These are phyloP conservation scores for Alternaria atra DNA, from an alignment of 2,329 filamentous ascomycete genomes.

Conservation along the genomic window DNA sequence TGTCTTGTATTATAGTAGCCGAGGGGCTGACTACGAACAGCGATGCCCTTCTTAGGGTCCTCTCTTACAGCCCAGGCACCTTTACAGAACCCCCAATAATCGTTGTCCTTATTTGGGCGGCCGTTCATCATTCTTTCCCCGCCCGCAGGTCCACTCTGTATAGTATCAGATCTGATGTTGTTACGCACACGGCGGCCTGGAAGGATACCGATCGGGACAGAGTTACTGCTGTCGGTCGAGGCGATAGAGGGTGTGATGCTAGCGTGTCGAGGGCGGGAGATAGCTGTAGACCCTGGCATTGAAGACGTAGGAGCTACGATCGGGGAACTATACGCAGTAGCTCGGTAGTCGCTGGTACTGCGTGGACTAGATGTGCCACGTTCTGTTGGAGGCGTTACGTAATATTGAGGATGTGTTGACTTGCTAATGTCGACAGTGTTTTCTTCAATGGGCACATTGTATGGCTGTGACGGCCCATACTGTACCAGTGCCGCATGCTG, in stretches of 20 bases:
- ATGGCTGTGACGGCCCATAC: constrained; percentile 5
- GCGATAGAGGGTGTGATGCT: constrained; percentile 24
- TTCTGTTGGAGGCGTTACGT: not conserved
- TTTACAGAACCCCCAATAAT: constrained; percentile 55
- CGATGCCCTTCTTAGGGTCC: constrained; percentile 45
- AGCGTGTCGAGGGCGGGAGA: constrained; percentile 12
- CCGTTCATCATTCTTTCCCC: constrained; percentile 44
- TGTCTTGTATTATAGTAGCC: constrained; percentile 48
- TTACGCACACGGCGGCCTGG: constrained; percentile 17
- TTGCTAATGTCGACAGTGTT: not conserved
- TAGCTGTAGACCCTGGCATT: not conserved
- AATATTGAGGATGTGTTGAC: constrained; percentile 4
- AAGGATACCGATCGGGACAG: constrained; percentile 24
- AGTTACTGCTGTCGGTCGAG: constrained; percentile 29
- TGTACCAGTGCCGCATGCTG: constrained; percentile 1
- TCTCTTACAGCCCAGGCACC: constrained; percentile 50
- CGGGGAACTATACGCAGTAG: not conserved
- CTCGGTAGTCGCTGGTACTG: constrained; percentile 4
- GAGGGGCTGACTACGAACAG: constrained; percentile 38
- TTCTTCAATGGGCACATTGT: constrained; percentile 1
- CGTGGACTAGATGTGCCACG: not conserved
- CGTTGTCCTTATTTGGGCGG: constrained; percentile 51
- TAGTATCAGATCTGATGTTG: constrained; percentile 28
- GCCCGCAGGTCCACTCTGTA: constrained; percentile 24
- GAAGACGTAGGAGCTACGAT: not conserved